Evolutionary conservation across 176 grass and related monocot species (phyloP), one percentile per base, ranked within the genome.

Genomic region (Musa schizocarpa): DNA sequence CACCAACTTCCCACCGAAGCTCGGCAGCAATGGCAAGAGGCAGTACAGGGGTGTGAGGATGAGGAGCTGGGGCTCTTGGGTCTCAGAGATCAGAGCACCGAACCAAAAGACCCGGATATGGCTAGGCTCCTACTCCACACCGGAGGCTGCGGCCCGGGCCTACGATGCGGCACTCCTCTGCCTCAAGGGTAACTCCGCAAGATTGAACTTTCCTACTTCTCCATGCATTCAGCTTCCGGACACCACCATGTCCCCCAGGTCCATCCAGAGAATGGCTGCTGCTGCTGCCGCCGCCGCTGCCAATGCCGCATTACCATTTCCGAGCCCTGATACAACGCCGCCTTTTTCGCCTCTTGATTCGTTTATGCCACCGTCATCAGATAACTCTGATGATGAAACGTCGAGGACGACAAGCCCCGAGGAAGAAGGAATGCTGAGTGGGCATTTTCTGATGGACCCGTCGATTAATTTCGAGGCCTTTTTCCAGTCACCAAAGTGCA

Each of bases 1-100:
- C 78, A 80, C 77, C 75, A 50, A 56, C 73, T 53, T 51, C 66
- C 25, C 24, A 22, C 6, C 50, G 20, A 52, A 29, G 74, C n/a
- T 26, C 23, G 54, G 64, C 63, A 12, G 55, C 56, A 58, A 12
- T 21, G 52, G 13, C 9, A 85, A 63, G 80, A 87, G 78, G 84
- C 78, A 81, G 78, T 96, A 90, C 86, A 96, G 86, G 87, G 92
- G 92, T 11, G 92, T 96, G 68, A 63, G 92, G 63, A 96, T 96
- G 92, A 56, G 92, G 78, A 96, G 88, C 78, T 96, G 92, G 92
- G 92, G 92, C 0, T 90, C 92, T 9, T 96, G 92, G 92, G 92
- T 96, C 63, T 96, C 92, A 20, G 92, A 96, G 92, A 86, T 96
- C 56, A 77, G 88, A 19, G 88, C 88, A 34, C 92, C 92, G 10